These are phyloP conservation scores for Macaranga tanarius DNA, from an alignment of 441 rosid species.

Conservation along the genomic window DNA sequence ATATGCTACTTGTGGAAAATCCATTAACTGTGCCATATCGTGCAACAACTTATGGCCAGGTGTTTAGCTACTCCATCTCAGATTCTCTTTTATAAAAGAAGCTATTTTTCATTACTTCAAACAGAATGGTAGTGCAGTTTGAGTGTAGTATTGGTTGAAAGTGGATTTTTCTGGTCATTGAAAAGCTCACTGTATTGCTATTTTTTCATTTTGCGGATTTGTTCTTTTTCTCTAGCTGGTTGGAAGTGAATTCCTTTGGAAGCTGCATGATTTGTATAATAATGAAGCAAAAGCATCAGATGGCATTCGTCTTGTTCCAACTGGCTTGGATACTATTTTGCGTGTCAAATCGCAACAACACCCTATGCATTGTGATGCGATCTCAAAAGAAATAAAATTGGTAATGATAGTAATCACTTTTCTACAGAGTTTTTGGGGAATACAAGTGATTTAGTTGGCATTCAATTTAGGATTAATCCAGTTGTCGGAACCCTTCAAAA, in stretches of 20 bases:
- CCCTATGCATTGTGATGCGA: slow-evolving; percentile 83
- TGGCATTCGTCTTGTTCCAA: slow-evolving; percentile 63
- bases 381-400: slow-evolving; percentile 67
- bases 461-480: slow-evolving; percentile 56
- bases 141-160: slow-evolving; percentile 14
- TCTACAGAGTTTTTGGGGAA: slow-evolving; percentile 23
- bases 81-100: no score
- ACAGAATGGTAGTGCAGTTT: not conserved
- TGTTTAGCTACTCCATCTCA: slow-evolving; percentile 15
- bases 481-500: slow-evolving; percentile 88
- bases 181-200: slow-evolving; percentile 14
- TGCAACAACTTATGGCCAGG: slow-evolving; percentile 95
- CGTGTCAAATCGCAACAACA: slow-evolving; percentile 60
- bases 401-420: slow-evolving; percentile 39
- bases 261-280: slow-evolving; percentile 61
- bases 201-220: slow-evolving; percentile 21
- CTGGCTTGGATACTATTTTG: slow-evolving; percentile 52
- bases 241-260: slow-evolving; percentile 68
- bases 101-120: no score
- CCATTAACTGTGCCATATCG: slow-evolving; percentile 76
- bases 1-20: slow-evolving; percentile 73
- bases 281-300: slow-evolving; percentile 55
- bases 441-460: slow-evolving; percentile 31
- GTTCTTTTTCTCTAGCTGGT: slow-evolving; percentile 53
- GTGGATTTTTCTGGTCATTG: slow-evolving; percentile 7